A percentile compares a stretch with the other conserved stretches of the same genome.
Evolutionary conservation across 805 yeast genomes (phyloP).

Genomic region (Metschnikowia baotianmanensis): DNA sequence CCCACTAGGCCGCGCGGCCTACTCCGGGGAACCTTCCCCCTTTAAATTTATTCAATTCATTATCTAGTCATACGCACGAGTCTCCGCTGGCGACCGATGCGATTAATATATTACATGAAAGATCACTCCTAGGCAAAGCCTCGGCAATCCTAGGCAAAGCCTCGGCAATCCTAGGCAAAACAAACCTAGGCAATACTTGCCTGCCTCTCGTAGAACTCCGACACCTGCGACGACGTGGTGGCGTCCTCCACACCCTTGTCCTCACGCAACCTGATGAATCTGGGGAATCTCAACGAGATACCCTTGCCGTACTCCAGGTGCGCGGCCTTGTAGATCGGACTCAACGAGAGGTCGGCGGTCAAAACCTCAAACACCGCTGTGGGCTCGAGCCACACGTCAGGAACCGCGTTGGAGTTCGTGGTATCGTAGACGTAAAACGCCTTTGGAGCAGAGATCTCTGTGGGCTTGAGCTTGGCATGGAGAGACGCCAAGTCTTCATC

Average conservation of each 20-base stretch:
- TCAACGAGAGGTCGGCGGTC: slow-evolving; percentile 85
- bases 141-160: too few relatives aligned
- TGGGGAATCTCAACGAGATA: slow-evolving; percentile 82
- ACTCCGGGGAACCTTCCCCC: too few relatives aligned
- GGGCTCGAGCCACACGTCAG: slow-evolving; percentile 96
- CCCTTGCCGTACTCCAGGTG: slow-evolving; percentile 72
- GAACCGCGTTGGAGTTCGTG: slow-evolving; percentile 59
- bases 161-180: too few relatives aligned
- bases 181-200: slow-evolving; percentile 39
- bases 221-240: slow-evolving; percentile 77
- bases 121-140: too few relatives aligned
- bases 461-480: slow-evolving; percentile 59
- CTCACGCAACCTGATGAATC: slow-evolving; percentile 79
- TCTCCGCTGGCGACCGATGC: too few relatives aligned
- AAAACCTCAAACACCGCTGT: slow-evolving; percentile 78
- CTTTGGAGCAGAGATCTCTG: slow-evolving; percentile 63
- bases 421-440: slow-evolving; percentile 65
- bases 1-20: too few relatives aligned
- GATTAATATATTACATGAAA: too few relatives aligned
- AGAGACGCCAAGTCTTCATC: slow-evolving; percentile 73
- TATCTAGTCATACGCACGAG: too few relatives aligned
- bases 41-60: too few relatives aligned
- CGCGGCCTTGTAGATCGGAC: slow-evolving; percentile 90
- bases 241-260: slow-evolving; percentile 87
- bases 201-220: slow-evolving; percentile 80